Conservation (phyloP, 352 stramenopile species). For the Elongisporangium prolatum region DNA sequence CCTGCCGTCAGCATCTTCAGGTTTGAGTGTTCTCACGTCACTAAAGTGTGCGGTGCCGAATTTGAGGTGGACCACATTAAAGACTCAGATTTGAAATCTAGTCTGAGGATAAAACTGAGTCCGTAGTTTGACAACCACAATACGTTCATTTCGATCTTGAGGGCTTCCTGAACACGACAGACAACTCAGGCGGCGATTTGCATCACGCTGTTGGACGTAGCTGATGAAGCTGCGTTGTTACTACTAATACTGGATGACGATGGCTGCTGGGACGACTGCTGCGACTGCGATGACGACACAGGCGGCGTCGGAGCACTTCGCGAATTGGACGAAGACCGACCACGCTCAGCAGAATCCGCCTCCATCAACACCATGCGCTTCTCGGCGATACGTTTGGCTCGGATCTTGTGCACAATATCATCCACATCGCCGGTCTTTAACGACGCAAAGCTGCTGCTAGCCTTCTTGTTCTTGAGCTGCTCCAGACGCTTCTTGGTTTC, state of each 20-base stretch:
- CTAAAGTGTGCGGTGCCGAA: not conserved
- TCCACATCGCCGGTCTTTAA: constrained; percentile 80
- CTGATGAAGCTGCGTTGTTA: not conserved
- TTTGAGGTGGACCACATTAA: not conserved
- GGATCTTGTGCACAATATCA: constrained; percentile 82
- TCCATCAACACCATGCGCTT: constrained; percentile 61
- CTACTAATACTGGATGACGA: not conserved
- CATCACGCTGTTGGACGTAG: not conserved
- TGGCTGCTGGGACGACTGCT: not conserved
- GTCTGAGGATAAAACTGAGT: too few species aligned
- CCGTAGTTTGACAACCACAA: not conserved
- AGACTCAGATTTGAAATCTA: too few species aligned
- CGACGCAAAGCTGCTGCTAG: constrained; percentile 55
- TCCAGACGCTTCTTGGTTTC: constrained; percentile 79
- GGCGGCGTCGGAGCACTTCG: not conserved
- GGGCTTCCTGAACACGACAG: not conserved
- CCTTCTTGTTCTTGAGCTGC: constrained; percentile 78
- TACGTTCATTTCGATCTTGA: not conserved
- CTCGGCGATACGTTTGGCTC: constrained; percentile 70
- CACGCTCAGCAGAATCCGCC: constrained; percentile 15
- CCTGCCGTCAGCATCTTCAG: not conserved
- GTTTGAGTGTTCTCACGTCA: not conserved
- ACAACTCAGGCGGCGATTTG: not conserved
- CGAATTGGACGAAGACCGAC: constrained; percentile 12
- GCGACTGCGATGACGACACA: not conserved